Conservation (phyloP, 2,329 filamentous ascomycete species). For the Neofusicoccum umdonicola region DNA sequence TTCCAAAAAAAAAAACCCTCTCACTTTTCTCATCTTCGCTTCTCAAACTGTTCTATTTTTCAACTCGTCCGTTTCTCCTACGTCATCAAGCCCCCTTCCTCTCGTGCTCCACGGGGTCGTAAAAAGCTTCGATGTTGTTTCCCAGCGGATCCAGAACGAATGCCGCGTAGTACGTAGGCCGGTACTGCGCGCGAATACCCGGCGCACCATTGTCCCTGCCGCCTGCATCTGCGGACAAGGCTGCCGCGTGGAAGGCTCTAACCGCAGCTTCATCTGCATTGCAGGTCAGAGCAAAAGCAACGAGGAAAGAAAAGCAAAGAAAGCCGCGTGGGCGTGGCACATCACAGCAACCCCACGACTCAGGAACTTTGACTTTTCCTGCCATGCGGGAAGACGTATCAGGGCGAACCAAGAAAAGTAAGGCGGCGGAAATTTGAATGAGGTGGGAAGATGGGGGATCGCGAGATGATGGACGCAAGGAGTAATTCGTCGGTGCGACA, state of each 20-base stretch:
- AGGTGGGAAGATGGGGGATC: background rate
- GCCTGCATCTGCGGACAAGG: conserved; percentile 20
- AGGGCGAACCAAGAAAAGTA: too few species aligned
- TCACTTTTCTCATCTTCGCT: too few species aligned
- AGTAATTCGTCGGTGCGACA: background rate
- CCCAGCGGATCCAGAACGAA: conserved; percentile 28
- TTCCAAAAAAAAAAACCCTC: background rate
- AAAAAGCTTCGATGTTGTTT: background rate
- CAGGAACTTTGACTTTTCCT: background rate
- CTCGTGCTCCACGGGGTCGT: background rate
- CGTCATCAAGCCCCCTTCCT: background rate
- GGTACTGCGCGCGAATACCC: conserved; percentile 26
- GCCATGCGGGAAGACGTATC: background rate
- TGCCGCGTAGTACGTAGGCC: conserved; percentile 29
- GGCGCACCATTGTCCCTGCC: conserved; percentile 28
- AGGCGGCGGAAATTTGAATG: background rate
- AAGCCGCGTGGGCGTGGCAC: too few species aligned
- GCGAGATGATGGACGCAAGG: background rate
- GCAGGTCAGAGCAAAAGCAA: too few species aligned
- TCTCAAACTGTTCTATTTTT: too few species aligned
- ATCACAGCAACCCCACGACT: too few species aligned
- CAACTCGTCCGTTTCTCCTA: too few species aligned
- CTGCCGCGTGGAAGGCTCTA: conserved; percentile 5
- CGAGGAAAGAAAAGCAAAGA: too few species aligned
- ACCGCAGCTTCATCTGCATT: conserved; percentile 5